Conservation (phyloP, 257 asterid species). For the Oldenlandia corymbosa region DNA sequence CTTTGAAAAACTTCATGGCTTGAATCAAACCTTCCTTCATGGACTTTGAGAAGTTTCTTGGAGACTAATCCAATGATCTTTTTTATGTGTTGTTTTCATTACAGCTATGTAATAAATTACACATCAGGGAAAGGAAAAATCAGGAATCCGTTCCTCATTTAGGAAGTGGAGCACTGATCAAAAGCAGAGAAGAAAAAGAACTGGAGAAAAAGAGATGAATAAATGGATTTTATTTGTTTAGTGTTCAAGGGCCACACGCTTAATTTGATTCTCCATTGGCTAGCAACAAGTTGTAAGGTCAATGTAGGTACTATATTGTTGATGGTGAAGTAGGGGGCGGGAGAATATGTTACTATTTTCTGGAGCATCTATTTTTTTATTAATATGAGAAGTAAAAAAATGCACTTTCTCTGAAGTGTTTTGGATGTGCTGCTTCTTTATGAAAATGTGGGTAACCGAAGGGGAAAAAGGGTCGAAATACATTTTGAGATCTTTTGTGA, state of each 20-base stretch:
- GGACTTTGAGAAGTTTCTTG: too few species aligned
- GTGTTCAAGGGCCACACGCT: neutral
- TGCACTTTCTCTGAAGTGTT: conserved; percentile 22
- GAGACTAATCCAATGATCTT: too few species aligned
- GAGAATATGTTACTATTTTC: conserved; percentile 7
- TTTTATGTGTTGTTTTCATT: too few species aligned
- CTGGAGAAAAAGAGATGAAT: conserved; percentile 6
- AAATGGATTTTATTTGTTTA: neutral
- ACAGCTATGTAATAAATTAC: too few species aligned
- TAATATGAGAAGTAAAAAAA: conserved; percentile 11
- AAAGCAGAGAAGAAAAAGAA: conserved; percentile 15
- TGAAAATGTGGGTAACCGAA: conserved; percentile 11
- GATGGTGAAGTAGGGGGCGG: conserved; percentile 14
- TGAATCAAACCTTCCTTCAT: too few species aligned
- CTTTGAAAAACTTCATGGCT: too few species aligned
- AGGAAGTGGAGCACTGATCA: neutral
- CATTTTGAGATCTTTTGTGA: conserved; percentile 13
- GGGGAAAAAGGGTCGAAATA: conserved; percentile 3
- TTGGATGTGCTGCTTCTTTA: conserved; percentile 9
- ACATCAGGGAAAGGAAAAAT: too few species aligned
- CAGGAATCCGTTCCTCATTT: too few species aligned
- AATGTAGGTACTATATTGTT: neutral
- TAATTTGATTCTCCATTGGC: conserved; percentile 18
- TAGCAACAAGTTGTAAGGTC: neutral
- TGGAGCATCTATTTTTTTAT: conserved; percentile 4